A percentile compares a stretch with the other conserved stretches of the same genome.
Evolutionary conservation across 768 basidiomycete species (phyloP).

Genomic region (Leccinum subtestaceum): DNA sequence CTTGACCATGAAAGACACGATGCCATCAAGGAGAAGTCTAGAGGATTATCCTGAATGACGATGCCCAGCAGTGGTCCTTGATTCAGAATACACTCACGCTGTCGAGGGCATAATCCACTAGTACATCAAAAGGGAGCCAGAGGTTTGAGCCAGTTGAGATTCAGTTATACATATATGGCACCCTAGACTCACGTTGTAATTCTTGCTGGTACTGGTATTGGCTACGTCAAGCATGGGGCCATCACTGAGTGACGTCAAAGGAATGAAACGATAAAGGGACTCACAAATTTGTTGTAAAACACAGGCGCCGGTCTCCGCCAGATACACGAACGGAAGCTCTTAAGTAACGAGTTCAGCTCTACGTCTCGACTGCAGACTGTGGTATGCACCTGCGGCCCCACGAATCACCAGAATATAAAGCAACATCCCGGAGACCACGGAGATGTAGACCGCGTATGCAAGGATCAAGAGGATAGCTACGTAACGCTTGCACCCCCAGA

Average conservation of each 20-base stretch:
- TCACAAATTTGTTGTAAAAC: not conserved
- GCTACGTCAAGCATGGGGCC: not conserved
- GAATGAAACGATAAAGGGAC: not conserved
- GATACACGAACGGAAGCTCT: not conserved
- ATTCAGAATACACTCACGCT: not conserved
- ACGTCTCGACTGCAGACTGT: not conserved
- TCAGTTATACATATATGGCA: not conserved
- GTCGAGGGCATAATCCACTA: not conserved
- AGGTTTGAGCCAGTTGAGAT: not conserved
- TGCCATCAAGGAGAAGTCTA: slow-evolving; percentile 1
- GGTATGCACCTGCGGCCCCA: not conserved
- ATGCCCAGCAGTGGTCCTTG: not conserved
- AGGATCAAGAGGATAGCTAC: too few species aligned
- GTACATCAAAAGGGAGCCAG: not conserved
- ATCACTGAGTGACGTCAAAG: not conserved
- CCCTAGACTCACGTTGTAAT: not conserved
- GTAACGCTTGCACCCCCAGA: not conserved
- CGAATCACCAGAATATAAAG: not conserved
- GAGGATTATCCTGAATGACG: not conserved
- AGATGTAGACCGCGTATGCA: slow-evolving; percentile 1
- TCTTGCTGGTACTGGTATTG: not conserved
- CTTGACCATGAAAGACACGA: not conserved
- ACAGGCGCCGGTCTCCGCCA: not conserved
- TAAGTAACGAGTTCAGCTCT: not conserved
- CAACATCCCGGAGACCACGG: not conserved